Conservation (phyloP, 2,329 filamentous ascomycete species). For the Sporothrix brasiliensis region DNA sequence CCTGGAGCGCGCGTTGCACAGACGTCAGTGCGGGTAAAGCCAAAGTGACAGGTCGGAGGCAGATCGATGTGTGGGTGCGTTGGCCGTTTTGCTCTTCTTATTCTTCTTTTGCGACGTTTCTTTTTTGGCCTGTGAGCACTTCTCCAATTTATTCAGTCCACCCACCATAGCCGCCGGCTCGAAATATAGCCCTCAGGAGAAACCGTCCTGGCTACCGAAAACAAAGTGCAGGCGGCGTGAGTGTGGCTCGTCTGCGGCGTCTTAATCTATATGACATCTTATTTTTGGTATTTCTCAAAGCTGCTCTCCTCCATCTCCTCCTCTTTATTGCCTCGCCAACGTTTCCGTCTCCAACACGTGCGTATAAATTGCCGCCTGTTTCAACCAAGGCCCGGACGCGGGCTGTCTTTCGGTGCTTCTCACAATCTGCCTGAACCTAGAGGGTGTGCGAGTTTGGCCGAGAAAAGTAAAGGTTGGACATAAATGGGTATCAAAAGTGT, state of each 20-base stretch:
- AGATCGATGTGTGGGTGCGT: neutral
- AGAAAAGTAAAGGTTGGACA: neutral
- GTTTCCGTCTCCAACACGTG: slow-evolving; percentile 24
- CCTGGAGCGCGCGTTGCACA: slow-evolving; percentile 21
- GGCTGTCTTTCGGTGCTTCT: slow-evolving; percentile 30
- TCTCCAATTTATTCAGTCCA: neutral
- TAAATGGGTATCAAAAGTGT: neutral
- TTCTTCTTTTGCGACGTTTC: neutral
- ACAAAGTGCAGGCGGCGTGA: slow-evolving; percentile 18
- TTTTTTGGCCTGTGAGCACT: neutral
- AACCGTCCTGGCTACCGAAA: slow-evolving; percentile 24
- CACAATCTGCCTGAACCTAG: slow-evolving; percentile 29
- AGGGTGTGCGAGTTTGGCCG: slow-evolving; percentile 15
- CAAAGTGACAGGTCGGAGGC: slow-evolving; percentile 24
- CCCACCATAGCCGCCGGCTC: neutral
- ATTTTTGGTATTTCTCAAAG: neutral
- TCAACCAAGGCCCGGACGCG: slow-evolving; percentile 28
- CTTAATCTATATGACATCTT: neutral
- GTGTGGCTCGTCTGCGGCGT: neutral
- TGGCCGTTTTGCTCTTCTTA: neutral
- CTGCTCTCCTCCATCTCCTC: neutral
- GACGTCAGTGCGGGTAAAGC: slow-evolving; percentile 29
- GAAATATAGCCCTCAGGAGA: slow-evolving; percentile 20
- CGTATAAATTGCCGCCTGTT: slow-evolving; percentile 26
- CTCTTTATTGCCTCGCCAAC: slow-evolving; percentile 3